Evolutionary conservation across 2,329 filamentous ascomycete species (phyloP), one percentile per base, ranked within the genome.

Genomic region (Aspergillus unguis): DNA sequence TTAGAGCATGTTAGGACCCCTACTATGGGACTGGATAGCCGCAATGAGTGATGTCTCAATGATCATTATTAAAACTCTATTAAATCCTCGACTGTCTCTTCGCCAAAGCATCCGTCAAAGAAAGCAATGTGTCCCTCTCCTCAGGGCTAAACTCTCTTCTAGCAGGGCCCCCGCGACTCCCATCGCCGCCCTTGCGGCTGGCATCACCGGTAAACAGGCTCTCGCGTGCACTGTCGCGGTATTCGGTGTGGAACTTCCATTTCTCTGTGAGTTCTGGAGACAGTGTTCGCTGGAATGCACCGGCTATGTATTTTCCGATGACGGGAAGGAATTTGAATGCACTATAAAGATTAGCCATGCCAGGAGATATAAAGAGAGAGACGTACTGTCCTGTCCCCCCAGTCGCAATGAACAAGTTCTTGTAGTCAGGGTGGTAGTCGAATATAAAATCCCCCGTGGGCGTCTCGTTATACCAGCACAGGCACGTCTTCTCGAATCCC

Each of bases 401-500:
- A n/a, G 53, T 58, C 5, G 58, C 56, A 26, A 59, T 31, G 43
- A 62, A 62, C 25, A 58, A 4, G 72, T 85, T 64, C 53, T 76
- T 66, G 65, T 79, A 79, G 6, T 72, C 71, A 0, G 85, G 85
- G 60, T 88, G 85, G 65, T 84, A 82, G 62, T 85, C 83, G 55
- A 88, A 77, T 38, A 89, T 75, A 70, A 86, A 89, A 61, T 89
- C 82, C 5, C 81, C 85, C 6, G 82, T 82, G 1, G 81, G 76
- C 27, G 86, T 88, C 68, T 89, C 86, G 1, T 81, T 82, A 65
- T 88, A 88, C 85, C 86, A 89, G 71, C 86, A 89, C 42, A 88
- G 68, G n/a, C 84, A 76, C 2, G 81, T 83, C 46, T 76, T 75
- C 54, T 71, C 71, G 73, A 85, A 87, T 0, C 80, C 79, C 4